A percentile compares a stretch with the other conserved stretches of the same genome.
phyloP scores from a whole-genome alignment of 148 eudicot genomes.

The Drosera capensis region DNA sequence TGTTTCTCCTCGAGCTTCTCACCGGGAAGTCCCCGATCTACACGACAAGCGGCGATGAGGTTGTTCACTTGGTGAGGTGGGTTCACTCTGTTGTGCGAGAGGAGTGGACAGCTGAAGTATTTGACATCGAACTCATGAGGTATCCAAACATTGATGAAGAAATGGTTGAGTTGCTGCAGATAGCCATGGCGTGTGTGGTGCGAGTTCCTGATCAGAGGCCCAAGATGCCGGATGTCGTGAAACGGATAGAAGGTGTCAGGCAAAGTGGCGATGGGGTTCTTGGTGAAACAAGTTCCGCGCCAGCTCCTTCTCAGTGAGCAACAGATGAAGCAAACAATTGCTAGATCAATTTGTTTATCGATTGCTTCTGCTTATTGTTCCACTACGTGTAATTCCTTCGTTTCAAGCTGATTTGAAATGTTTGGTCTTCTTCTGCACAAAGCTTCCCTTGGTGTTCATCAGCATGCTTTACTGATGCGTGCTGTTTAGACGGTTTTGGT shows the following conservation, averaged over 20 bases:
- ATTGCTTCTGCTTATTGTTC: background rate
- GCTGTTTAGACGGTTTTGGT: too few relatives aligned
- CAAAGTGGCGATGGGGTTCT: background rate
- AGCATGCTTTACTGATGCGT: too few relatives aligned
- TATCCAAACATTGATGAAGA: conserved; percentile 16
- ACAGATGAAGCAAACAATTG: background rate
- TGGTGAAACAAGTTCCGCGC: background rate
- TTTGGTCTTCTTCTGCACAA: too few relatives aligned
- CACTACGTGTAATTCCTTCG: background rate
- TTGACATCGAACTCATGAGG: conserved; percentile 13
- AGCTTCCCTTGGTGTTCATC: too few relatives aligned
- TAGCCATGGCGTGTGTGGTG: conserved; percentile 15
- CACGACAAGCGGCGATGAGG: conserved; percentile 6
- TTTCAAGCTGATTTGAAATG: background rate
- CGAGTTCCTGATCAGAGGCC: conserved; percentile 14
- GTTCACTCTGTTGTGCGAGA: conserved; percentile 16
- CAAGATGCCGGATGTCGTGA: conserved; percentile 13
- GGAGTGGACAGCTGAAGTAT: conserved; percentile 21
- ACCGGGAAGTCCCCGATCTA: conserved; percentile 14
- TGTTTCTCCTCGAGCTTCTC: conserved; percentile 16
- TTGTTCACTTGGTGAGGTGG: conserved; percentile 9
- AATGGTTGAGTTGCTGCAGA: conserved; percentile 17
- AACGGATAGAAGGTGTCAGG: conserved; percentile 9
- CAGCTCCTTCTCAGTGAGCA: background rate
- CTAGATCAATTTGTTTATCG: background rate